Evolutionary conservation across 1,284 basidiomycete species (phyloP).

Genomic region (Sporisorium sorghi): DNA sequence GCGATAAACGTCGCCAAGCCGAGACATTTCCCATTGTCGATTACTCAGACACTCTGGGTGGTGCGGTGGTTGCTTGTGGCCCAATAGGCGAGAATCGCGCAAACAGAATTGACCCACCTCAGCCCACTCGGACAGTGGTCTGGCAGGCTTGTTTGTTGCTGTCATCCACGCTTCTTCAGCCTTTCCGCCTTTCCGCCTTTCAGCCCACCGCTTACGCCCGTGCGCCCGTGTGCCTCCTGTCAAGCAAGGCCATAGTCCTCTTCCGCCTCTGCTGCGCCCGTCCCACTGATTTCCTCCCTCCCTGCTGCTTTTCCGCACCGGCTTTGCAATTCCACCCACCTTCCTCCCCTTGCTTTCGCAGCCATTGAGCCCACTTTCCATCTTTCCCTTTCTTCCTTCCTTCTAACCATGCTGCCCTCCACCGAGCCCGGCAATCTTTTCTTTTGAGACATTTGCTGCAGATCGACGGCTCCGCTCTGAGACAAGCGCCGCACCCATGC

Average conservation of each 20-base stretch:
- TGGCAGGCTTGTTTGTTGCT: conserved; percentile 5
- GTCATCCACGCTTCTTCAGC: not conserved
- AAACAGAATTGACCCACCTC: conserved; percentile 11
- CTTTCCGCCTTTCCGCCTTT: not conserved
- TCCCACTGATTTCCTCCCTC: not conserved
- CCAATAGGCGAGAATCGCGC: not conserved
- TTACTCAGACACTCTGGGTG: too few species aligned
- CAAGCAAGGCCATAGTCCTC: not conserved
- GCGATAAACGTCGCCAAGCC: not conserved
- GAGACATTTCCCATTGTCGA: conserved; percentile 9
- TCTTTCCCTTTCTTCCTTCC: not conserved
- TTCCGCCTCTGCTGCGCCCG: too few species aligned
- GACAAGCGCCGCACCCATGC: conserved; percentile 9
- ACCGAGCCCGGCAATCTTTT: not conserved
- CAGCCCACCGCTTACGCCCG: not conserved
- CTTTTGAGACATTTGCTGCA: not conserved
- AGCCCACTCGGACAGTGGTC: not conserved
- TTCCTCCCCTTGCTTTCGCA: not conserved
- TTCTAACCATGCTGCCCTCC: too few species aligned
- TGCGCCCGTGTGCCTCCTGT: conserved; percentile 6
- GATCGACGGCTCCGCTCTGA: conserved; percentile 11
- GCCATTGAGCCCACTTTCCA: not conserved
- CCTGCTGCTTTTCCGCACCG: too few species aligned
- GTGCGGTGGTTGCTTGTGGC: too few species aligned
- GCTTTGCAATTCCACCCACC: not conserved